Evolutionary conservation across 1,139 yeast genomes (phyloP).

Genomic region (Lodderomyces pseudojiufengensis): DNA sequence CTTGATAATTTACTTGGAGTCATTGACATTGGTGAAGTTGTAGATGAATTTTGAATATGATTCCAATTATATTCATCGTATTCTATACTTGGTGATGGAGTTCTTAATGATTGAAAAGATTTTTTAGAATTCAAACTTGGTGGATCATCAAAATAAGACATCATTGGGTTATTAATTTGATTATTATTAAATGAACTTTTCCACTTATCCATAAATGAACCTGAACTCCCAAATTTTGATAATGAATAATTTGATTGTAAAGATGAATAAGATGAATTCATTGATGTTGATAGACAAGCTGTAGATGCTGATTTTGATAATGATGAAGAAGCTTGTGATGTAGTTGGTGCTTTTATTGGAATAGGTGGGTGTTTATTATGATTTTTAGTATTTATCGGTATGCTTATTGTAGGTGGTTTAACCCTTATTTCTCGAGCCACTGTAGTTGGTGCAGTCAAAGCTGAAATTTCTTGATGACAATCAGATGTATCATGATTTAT

Average conservation of each 20-base stretch:
- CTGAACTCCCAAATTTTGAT: constrained; percentile 12
- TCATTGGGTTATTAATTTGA: constrained; percentile 7
- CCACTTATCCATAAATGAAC: constrained; percentile 49
- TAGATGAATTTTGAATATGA: constrained; percentile 7
- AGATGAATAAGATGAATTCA: constrained; percentile 8
- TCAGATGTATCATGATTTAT: constrained; percentile 25
- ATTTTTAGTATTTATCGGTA: constrained; percentile 9
- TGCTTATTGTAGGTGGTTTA: constrained; percentile 11
- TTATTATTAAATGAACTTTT: constrained; percentile 27
- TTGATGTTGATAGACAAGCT: constrained; percentile 18
- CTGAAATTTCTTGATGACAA: constrained; percentile 1
- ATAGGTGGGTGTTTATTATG: constrained; percentile 13
- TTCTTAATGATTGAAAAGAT: constrained; percentile 30
- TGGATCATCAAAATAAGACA: constrained; percentile 16
- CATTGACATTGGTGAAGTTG: constrained; percentile 9
- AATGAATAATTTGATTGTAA: constrained; percentile 8
- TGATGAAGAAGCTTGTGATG: constrained; percentile 17
- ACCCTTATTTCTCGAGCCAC: constrained; percentile 42
- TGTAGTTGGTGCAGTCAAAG: constrained; percentile 24
- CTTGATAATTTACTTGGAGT: constrained; percentile 27
- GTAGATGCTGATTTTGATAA: constrained; percentile 38
- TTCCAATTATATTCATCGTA: constrained; percentile 42
- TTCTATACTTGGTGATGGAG: constrained; percentile 49
- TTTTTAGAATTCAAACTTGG: constrained; percentile 21
- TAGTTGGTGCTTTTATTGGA: constrained; percentile 6